Conservation (phyloP, 805 yeast genomes). For the Wickerhamiella sorbophila region DNA sequence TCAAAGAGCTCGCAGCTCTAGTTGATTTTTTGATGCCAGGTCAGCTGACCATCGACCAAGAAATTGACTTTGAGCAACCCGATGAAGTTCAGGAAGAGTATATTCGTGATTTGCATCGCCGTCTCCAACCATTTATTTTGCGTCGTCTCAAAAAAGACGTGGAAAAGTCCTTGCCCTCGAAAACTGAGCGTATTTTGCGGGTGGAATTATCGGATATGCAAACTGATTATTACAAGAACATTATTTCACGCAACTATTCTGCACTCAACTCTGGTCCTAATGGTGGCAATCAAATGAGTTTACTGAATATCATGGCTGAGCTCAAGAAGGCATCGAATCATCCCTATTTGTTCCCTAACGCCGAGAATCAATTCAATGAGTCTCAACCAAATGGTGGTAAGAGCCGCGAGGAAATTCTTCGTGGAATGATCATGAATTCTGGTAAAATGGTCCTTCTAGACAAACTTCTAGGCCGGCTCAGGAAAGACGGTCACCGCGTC, state of each 20-base stretch:
- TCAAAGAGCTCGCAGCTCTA: slow-evolving; percentile 87
- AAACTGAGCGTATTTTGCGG: slow-evolving; percentile 85
- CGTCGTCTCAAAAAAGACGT: slow-evolving; percentile 94
- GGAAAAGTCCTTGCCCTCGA: slow-evolving; percentile 90
- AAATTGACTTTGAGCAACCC: slow-evolving; percentile 86
- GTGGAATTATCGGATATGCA: slow-evolving; percentile 92
- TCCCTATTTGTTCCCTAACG: slow-evolving; percentile 88
- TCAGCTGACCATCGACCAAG: slow-evolving; percentile 74
- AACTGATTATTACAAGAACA: slow-evolving; percentile 88
- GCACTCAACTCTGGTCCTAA: slow-evolving; percentile 79
- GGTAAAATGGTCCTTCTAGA: slow-evolving; percentile 97
- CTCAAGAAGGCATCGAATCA: slow-evolving; percentile 94
- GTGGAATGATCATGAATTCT: slow-evolving; percentile 92
- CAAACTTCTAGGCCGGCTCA: slow-evolving; percentile 67
- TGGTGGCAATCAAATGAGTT: slow-evolving; percentile 63
- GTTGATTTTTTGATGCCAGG: slow-evolving; percentile 97
- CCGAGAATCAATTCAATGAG: slow-evolving; percentile 57
- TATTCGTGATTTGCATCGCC: slow-evolving; percentile 69
- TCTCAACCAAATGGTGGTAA: slow-evolving; percentile 37
- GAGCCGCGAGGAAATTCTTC: slow-evolving; percentile 64
- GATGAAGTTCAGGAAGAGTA: slow-evolving; percentile 77
- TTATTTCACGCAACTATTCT: slow-evolving; percentile 78
- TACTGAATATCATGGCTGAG: slow-evolving; percentile 87
- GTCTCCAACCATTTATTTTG: slow-evolving; percentile 81
- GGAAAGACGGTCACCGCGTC: slow-evolving; percentile 92